Evolutionary conservation across 2,329 filamentous ascomycete species (phyloP).

Genomic region (Cordyceps tenuipes): DNA sequence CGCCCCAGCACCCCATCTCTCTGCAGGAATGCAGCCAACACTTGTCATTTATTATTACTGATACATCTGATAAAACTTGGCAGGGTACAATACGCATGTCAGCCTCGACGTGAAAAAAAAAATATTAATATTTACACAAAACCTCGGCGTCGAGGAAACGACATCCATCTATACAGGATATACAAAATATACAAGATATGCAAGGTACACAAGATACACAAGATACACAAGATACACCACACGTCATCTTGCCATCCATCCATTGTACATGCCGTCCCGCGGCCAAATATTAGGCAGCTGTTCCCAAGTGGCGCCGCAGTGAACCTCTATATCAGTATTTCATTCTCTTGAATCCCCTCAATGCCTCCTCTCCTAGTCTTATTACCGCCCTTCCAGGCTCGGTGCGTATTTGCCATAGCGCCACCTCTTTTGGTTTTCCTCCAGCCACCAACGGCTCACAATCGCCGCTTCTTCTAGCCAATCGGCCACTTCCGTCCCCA

Average conservation of each 20-base stretch:
- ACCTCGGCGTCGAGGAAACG: background rate
- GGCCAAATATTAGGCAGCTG: background rate
- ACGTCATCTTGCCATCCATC: background rate
- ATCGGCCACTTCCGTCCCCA: constrained; percentile 7
- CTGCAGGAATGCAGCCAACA: background rate
- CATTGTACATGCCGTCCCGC: background rate
- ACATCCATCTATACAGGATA: background rate
- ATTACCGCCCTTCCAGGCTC: no score
- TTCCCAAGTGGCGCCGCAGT: background rate
- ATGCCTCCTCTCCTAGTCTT: background rate
- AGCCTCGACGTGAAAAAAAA: no score
- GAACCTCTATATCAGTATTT: background rate
- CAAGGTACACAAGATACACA: no score
- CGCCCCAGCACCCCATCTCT: background rate
- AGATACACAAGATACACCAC: background rate
- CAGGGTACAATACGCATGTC: no score
- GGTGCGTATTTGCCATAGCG: constrained; percentile 19
- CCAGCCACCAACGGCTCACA: constrained; percentile 27
- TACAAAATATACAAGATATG: no score
- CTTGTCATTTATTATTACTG: no score
- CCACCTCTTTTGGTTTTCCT: constrained; percentile 29
- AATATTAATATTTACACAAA: background rate
- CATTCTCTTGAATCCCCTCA: background rate
- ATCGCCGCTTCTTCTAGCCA: constrained; percentile 23
- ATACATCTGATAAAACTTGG: no score